Base-by-base conservation (phyloP, 73 alveolate genomes). In the Paramecium bursaria region DNA sequence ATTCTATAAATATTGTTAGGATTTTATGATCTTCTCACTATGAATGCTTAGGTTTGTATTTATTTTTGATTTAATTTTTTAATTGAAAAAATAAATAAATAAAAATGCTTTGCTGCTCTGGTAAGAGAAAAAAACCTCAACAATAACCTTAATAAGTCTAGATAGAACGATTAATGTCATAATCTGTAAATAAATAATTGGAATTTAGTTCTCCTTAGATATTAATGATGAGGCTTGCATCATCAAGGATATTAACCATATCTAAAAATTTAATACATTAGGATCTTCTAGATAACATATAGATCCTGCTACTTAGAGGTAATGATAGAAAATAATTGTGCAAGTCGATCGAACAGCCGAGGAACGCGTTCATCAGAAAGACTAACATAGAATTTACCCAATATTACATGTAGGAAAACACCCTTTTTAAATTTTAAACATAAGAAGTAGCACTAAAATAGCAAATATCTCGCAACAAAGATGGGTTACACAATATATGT, bases 281-380 rank as follows among this genome's bases (percentile, higher is more conserved):
- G 11, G 11, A 35, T 25, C 82, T 3, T 67, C 26, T n/a, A 31
- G 35, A 14, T 1, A 39, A 25, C 19, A 42, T 10, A 3, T 39
- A 21, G 82, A 67, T 13, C 19, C 21, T 7, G 33, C 33, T 14
- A 67, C 82, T 9, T 25, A 30, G 21, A 19, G 82, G 49, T 39
- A 39, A 39, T 39, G 22, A 39, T 1, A 17, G 26, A 7, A 67
- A 67, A 21, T 19, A 15, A 1, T 42, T 25, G 55, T 21, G 44
- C 60, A 19, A 67, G 82, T 47, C 33, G 82, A 42, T 67, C 82
- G 13, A 67, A 67, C 44, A 67, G 82, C 11, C 6, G 55, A 67
- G 82, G 82, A 42, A 31, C 82, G 14, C 33, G 13, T 39, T 31
- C 9, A 30, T 15, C 23, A 30, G 82, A 67, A 21, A 42, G 21